These are phyloP conservation scores for Cryphonectria radicalis DNA, from an alignment of 2,329 filamentous ascomycete species.

Conservation along the genomic window DNA sequence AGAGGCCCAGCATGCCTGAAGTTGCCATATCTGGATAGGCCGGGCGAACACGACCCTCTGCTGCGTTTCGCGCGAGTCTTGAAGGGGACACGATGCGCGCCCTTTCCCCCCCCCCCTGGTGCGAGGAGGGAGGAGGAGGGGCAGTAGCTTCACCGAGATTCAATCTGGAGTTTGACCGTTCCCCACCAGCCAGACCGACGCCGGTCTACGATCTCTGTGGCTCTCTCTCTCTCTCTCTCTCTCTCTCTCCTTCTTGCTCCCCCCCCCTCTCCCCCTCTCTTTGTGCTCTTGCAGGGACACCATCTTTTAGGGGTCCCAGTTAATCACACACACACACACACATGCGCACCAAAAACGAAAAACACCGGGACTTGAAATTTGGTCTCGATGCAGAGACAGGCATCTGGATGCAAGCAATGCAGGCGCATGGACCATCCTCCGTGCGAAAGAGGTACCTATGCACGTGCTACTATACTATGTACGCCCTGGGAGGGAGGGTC, in stretches of 20 bases:
- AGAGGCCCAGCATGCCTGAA: neutral
- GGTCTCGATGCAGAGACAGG: slow-evolving; percentile 12
- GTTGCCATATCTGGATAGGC: slow-evolving; percentile 1
- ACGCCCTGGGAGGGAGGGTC: neutral
- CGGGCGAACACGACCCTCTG: neutral
- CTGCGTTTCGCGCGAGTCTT: slow-evolving; percentile 9
- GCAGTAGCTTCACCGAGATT: neutral
- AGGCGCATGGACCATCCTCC: slow-evolving; percentile 11
- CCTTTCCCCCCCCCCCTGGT: neutral
- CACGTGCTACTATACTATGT: neutral
- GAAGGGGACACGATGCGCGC: neutral
- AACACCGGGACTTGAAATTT: neutral
- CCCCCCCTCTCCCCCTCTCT: too few relatives aligned
- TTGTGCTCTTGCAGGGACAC: too few relatives aligned
- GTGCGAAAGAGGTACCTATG: neutral
- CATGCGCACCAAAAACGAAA: neutral
- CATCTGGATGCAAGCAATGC: slow-evolving; percentile 10
- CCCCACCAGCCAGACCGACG: neutral
- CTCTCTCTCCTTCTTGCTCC: too few relatives aligned
- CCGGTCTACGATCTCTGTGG: slow-evolving; percentile 4
- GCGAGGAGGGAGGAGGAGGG: neutral
- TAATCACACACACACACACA: too few relatives aligned
- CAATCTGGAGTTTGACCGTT: neutral
- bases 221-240: too few relatives aligned
- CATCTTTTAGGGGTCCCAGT: too few relatives aligned